Base-by-base conservation (phyloP, 192 early-diverging fungal species). In the Kappamyces sp. region DNA sequence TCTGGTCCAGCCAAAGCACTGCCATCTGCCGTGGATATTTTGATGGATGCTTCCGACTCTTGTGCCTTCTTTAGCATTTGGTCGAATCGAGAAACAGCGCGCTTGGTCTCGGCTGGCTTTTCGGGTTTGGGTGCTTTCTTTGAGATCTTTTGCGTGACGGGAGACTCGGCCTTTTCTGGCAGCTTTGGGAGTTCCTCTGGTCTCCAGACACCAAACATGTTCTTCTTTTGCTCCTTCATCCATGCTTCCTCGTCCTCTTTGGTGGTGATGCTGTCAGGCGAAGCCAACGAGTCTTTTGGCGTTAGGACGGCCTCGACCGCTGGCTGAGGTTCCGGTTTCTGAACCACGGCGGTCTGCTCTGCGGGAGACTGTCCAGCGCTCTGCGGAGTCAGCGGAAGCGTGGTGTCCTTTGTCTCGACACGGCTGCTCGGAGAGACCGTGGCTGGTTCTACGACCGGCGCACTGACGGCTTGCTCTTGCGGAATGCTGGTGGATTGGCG, bases 161-260 rank as follows among this genome's bases (percentile, higher is more conserved):
- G 40, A 11, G 46, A 38, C 14, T 35, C 8, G 4, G 50, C 29
- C n/a, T 59, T 39, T 3, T 40, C 7, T 45, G 53, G 34, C 33
- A 55, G 11, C 36, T 30, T 22, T 9, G 60, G 39, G 9, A 37
- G 11, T 2, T 47, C 67, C 15, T 67, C 38, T 29, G 62, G 57
- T 11, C 73, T 66, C 73, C 70, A 73, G n/a, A 64, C 41, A 8
- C 35, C 31, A 54, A 67, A 71, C 47, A 76, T 31, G 14, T 54
- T 29, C 32, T 64, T 45, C 40, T 66, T 61, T 42, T 76, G 67
- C 11, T 60, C 22, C 32, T 50, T 45, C 3, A 76, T 46, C 71
- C 71, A 73, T n/a, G 33, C 54, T 37, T 59, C 61, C 29, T 74
- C 72, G 1, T 66, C 63, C 14, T 42, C 41, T 12, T 42, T 42